Evolutionary conservation across 805 yeast species (phyloP).

Genomic region (Ogataea ramenticola): DNA sequence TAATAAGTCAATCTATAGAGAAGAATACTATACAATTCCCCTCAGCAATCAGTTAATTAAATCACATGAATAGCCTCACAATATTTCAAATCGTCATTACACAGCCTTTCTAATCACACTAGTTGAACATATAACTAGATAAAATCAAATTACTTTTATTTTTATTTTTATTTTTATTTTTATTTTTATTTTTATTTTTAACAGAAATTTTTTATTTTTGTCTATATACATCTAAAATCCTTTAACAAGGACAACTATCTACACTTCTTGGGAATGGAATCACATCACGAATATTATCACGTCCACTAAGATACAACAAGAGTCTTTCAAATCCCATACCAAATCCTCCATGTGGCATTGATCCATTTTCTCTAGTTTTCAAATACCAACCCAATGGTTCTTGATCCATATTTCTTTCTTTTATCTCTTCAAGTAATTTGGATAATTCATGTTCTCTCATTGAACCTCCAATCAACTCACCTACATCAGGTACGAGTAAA

Average conservation of each 20-base stretch:
- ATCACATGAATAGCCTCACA: too few relatives aligned
- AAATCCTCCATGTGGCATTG: slow-evolving; percentile 93
- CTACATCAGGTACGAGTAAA: slow-evolving; percentile 81
- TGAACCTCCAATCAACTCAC: slow-evolving; percentile 94
- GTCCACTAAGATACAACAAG: slow-evolving; percentile 61
- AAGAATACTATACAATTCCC: too few relatives aligned
- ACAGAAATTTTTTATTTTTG: background rate
- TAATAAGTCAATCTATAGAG: too few relatives aligned
- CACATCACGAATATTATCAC: slow-evolving; percentile 79
- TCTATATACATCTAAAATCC: background rate
- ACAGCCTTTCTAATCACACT: too few relatives aligned
- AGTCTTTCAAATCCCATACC: slow-evolving; percentile 93
- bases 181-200: too few relatives aligned
- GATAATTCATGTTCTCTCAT: slow-evolving; percentile 68
- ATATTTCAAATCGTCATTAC: too few relatives aligned
- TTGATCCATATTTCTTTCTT: slow-evolving; percentile 45
- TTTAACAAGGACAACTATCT: slow-evolving; percentile 38
- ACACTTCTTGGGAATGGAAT: slow-evolving; percentile 81
- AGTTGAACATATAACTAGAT: too few relatives aligned
- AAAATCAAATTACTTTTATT: too few relatives aligned
- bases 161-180: too few relatives aligned
- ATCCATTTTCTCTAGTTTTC: slow-evolving; percentile 65
- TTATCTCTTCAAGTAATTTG: slow-evolving; percentile 41
- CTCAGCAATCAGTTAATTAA: too few relatives aligned
- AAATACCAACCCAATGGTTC: slow-evolving; percentile 74